Conservation (phyloP, 345 rosid species). For the Aquilaria yunnanensis region DNA sequence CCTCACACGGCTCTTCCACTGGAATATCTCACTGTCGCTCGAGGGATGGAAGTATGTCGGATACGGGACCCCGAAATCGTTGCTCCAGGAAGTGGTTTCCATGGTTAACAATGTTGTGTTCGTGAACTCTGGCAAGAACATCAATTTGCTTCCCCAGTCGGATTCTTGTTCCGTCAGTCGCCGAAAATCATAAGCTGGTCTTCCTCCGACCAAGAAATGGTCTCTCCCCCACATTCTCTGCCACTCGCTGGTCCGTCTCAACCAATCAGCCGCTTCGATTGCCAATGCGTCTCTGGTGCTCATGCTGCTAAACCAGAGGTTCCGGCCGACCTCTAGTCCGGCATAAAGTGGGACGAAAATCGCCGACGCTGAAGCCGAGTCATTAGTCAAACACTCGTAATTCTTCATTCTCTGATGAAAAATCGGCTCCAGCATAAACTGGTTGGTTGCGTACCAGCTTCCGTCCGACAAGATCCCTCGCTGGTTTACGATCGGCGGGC, state of each 20-base stretch:
- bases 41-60: conserved; percentile 61
- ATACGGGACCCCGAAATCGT: conserved; percentile 55
- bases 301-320: conserved; percentile 33
- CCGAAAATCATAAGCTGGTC: conserved; percentile 46
- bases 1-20: conserved; percentile 40
- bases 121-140: conserved; percentile 36
- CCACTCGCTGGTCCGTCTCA: conserved; percentile 37
- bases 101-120: conserved; percentile 47
- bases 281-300: conserved; percentile 36
- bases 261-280: conserved; percentile 26
- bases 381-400: conserved; percentile 45
- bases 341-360: conserved; percentile 44
- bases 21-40: conserved; percentile 17
- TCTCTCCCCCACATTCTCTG: conserved; percentile 43
- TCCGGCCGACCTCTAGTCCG: conserved; percentile 47
- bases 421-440: conserved; percentile 48
- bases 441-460: conserved; percentile 43
- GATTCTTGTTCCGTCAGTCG: conserved; percentile 14
- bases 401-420: conserved; percentile 45
- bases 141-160: conserved; percentile 46
- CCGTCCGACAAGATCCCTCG: conserved; percentile 9
- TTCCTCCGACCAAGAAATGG: conserved; percentile 55
- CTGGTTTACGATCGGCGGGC: conserved; percentile 25
- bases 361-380: conserved; percentile 46
- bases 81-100: conserved; percentile 36